phyloP scores from a whole-genome alignment of 2,329 filamentous ascomycete genomes.

The Magnaporthiopsis rhizophila region DNA sequence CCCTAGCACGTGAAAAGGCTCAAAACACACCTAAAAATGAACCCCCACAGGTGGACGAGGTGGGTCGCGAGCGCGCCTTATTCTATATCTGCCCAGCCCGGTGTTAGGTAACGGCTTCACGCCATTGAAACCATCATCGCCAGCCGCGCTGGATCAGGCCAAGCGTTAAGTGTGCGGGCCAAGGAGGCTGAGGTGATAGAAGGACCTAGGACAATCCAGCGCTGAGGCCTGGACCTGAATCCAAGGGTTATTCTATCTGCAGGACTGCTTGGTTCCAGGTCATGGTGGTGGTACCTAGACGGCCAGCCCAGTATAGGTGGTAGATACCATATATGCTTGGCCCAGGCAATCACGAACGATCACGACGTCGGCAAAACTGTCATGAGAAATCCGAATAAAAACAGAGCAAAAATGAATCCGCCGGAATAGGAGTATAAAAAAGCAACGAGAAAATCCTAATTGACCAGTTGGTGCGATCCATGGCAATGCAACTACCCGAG shows the following conservation, averaged over 20 bases:
- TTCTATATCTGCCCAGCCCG: not conserved
- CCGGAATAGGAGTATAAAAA: not conserved
- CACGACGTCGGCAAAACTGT: not conserved
- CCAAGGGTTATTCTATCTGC: not conserved
- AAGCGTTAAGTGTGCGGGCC: not conserved
- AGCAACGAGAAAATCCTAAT: not conserved
- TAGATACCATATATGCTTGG: not conserved
- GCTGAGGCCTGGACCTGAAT: not conserved
- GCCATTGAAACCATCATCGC: not conserved
- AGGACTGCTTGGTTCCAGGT: not conserved
- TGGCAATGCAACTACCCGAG: not conserved
- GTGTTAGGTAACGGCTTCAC: slow-evolving; percentile 4
- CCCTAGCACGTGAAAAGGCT: no score
- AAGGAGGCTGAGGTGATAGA: not conserved
- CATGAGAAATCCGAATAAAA: not conserved
- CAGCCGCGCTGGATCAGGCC: not conserved
- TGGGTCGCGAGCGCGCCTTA: not conserved
- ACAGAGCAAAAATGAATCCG: not conserved
- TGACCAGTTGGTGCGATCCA: not conserved
- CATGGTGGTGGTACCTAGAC: not conserved
- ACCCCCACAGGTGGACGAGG: not conserved
- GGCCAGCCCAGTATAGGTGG: not conserved
- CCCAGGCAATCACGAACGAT: not conserved
- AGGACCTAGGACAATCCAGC: no score
- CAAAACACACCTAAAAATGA: no score